These are phyloP conservation scores for Gastrolobium bilobum DNA, from an alignment of 306 rosid genomes.

Conservation along the genomic window DNA sequence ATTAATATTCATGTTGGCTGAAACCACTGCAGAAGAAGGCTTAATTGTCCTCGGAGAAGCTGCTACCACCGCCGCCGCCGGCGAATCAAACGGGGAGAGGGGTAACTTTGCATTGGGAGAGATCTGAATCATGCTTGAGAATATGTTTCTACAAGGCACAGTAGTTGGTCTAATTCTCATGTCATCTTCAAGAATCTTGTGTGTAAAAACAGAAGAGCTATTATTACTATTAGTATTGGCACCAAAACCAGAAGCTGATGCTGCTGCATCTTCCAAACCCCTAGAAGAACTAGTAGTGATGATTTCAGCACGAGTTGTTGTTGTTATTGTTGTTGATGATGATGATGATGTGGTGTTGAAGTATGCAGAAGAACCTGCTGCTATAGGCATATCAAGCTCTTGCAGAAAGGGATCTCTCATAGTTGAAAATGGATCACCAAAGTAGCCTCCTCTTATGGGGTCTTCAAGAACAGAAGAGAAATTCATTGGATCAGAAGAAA, in stretches of 20 bases:
- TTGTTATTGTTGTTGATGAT: too few relatives aligned
- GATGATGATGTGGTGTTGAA: constrained; percentile 34
- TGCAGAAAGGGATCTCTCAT: constrained; percentile 79
- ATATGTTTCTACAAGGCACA: constrained; percentile 61
- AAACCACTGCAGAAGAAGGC: constrained; percentile 48
- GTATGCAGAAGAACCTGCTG: constrained; percentile 36
- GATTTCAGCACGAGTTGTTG: too few relatives aligned
- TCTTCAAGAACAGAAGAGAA: constrained; percentile 53
- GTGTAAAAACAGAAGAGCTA: constrained; percentile 28
- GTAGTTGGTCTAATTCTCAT: constrained; percentile 40
- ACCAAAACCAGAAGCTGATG: constrained; percentile 1
- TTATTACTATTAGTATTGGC: background rate
- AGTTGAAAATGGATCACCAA: constrained; percentile 84
- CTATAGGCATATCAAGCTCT: constrained; percentile 42
- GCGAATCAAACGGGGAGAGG: constrained; percentile 48
- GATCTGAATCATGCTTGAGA: constrained; percentile 93
- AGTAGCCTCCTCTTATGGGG: constrained; percentile 38
- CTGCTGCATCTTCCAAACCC: constrained; percentile 22
- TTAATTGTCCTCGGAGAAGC: constrained; percentile 57
- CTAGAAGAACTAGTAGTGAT: background rate
- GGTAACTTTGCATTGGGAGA: constrained; percentile 66
- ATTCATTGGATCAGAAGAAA: constrained; percentile 48
- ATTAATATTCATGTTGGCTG: constrained; percentile 58
- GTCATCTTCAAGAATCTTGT: constrained; percentile 35
- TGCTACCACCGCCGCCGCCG: background rate